Base-by-base conservation (phyloP, 805 yeast species). In the Ascoidea rubescens region DNA sequence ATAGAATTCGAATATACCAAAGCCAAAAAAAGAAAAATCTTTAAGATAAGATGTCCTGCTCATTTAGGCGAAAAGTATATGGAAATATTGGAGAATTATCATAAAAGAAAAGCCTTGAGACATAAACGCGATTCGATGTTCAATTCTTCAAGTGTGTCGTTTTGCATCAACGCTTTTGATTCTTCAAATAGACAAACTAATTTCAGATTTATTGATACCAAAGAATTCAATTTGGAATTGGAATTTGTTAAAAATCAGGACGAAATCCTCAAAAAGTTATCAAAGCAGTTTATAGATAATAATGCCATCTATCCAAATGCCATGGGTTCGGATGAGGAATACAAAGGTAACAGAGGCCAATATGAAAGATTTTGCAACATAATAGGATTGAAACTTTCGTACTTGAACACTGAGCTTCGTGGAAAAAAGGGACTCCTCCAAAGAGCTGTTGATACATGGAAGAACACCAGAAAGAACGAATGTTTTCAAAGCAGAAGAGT, bases 301-400 rank as follows among this genome's bases (percentile, higher is more conserved):
- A 75, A 75, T 60, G 72, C 79, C 57, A 67, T 74, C 5, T 75
- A 75, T 54, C 77, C 77, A 6, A 62, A 71, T n/a, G 79, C 78
- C 0, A 66, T 68, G 62, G 72, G 67, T 5, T 69, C 74, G 1
- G 60, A 63, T 1, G 66, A 63, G n/a, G 66, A 66, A 52, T 73
- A 72, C 55, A 64, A 60, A 37, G 79, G 78, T 5, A 73, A 72
- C 51, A 64, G 80, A 37, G 70, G 67, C 12, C 57, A 61, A 45
- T 75, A 75, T 57, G 80, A 75, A 56, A 67, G 67, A 44, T 70
- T 67, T 47, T 75, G 80, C 62, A 75, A 75, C 56, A 62, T 64
- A 31, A 66, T 75, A 46, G 79, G 78, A 4, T 74, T 79, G 78
- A 64, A 67, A n/a, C 59, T 75, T 33, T 67, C 72, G 5, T 65